Base-by-base conservation (phyloP, 1,139 yeast species). In the Geotrichum reessii region DNA sequence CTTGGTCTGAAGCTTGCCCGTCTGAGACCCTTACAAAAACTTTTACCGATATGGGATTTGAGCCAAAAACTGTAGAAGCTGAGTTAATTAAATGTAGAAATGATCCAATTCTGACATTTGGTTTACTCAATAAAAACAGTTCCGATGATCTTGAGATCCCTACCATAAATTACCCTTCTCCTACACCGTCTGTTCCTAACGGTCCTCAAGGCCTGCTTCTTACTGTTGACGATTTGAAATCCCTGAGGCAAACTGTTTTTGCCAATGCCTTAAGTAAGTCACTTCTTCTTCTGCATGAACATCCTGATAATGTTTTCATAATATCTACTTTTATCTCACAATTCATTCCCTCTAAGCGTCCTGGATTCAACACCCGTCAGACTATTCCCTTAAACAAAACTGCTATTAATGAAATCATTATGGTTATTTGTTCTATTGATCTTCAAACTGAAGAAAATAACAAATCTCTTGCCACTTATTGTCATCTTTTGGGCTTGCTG, bases 21-120 rank as follows among this genome's bases (percentile, higher is more conserved):
- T 79, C 87, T 0, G 73, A 75, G n/a, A 75, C 75, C 9, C 81
- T 82, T 63, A 70, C 81, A 8, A 75, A 78, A 5, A 82, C 80
- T 62, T 71, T 70, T 9, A 68, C 71, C 0, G 65, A 77, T n/a
- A 87, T 87, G 0, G 64, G 82, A 55, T 51, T 75, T 0, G 76
- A 73, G 17, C 65, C 68, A 0, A 74, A 74, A 31, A 83, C 84
- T 0, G 44, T 50, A 27, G 53, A 53, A 27, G 48, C 52, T 17
- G 54, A 52, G 21, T 24, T 55, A 4, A 37, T 28, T 6, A 24
- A 28, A 40, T 31, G 28, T 2, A 48, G 50, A 37, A 47, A 53
- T 40, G 56, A 55, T 11, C 47, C 49, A 1, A 27, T 47, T n/a
- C 25, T 40, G 3, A 47, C 59, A 12, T 50, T 33, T 47, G 40